Base-by-base conservation (phyloP, 164 flowering plant genomes). In the Magnolia changhungtana region DNA sequence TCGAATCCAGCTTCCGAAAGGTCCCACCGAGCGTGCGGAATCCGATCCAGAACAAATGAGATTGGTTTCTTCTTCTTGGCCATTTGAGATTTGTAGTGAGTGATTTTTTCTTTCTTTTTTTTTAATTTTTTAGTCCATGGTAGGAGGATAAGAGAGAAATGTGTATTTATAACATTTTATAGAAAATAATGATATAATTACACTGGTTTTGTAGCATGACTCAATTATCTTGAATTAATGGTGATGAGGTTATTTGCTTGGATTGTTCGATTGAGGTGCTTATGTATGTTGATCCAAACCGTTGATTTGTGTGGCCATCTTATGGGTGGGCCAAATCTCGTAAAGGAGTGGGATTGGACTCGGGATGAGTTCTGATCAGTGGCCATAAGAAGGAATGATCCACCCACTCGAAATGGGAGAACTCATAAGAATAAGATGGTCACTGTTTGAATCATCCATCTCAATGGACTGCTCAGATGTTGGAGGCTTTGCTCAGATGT, bases 31-130 rank as follows among this genome's bases (percentile, higher is more conserved):
- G 92, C 63, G 66, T 50, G 1, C 78, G 87, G 5, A 89, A 89
- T 80, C 92, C 92, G 19, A 88, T 74, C 8, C 92, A 89, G 67
- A 89, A 89, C 82, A 82, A 82, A 78, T 80, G 16, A 70, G 24
- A 31, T 1, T 4, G 4, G 4, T 29, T 37, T 14, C 16, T 29
- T 68, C 71, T 31, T 68, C 71, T 31, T 68, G n/a, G 9, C 71
- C 50, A 29, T 29, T 31, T 37, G 16, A 31, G 8, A 37, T 13
- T 68, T 7, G 27, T 37, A 37, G 50, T 29, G 21, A 23, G 29
- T 2, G 23, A n/a, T 51, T 64, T 64, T 13, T 19, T n/a, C 5
- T 4, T 63, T 27, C 4, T 16, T 68, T 45, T 51, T 23, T 67
- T 67, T 51, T 16, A 21, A 19, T 37, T 68, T 58, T 29, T 9